Percentiles rank a stretch among this genome's conserved stretches.
Conservation (phyloP, 495 filamentous ascomycete genomes). For the Staphylotrichum longicolle region DNA sequence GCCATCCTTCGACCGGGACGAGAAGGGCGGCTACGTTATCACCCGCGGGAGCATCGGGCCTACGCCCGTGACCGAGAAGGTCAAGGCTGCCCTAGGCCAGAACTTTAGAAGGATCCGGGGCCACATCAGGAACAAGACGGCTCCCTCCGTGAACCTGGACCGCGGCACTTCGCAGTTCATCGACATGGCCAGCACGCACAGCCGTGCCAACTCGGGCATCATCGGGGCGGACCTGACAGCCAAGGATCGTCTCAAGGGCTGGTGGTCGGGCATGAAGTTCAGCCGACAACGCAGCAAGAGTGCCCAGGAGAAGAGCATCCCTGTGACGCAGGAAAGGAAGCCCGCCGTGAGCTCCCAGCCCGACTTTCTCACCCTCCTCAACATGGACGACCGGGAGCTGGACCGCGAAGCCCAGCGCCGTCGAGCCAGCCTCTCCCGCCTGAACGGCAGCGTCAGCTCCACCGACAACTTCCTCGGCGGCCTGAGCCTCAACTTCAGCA, state of each 20-base stretch:
- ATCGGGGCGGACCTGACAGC: constrained; percentile 21
- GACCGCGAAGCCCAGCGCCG: constrained; percentile 35
- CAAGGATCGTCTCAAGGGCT: constrained; percentile 41
- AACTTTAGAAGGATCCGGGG: constrained; percentile 40
- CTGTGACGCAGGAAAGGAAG: constrained; percentile 28
- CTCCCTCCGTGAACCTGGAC: constrained; percentile 49
- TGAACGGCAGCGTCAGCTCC: constrained; percentile 30
- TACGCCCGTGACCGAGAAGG: constrained; percentile 39
- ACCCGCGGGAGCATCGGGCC: constrained; percentile 44
- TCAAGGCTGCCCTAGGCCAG: constrained; percentile 38
- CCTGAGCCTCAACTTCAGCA: constrained; percentile 40
- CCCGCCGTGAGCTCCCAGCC: constrained; percentile 29
- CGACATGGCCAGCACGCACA: constrained; percentile 37
- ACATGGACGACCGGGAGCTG: constrained; percentile 39
- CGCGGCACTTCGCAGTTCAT: constrained; percentile 53
- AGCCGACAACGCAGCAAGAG: constrained; percentile 33
- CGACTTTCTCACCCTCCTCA: constrained; percentile 41
- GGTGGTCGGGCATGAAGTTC: constrained; percentile 40
- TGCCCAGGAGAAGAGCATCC: constrained; percentile 21
- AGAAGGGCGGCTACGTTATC: constrained; percentile 46
- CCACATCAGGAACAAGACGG: constrained; percentile 37
- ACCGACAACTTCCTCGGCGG: constrained; percentile 40
- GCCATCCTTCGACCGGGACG: constrained; percentile 23
- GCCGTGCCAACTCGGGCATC: constrained; percentile 37
- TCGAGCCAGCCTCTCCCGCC: constrained; percentile 31